Evolutionary conservation across 2,329 filamentous ascomycete species (phyloP), one percentile per base, ranked within the genome.

Genomic region (Drechslerella stenobrocha): DNA sequence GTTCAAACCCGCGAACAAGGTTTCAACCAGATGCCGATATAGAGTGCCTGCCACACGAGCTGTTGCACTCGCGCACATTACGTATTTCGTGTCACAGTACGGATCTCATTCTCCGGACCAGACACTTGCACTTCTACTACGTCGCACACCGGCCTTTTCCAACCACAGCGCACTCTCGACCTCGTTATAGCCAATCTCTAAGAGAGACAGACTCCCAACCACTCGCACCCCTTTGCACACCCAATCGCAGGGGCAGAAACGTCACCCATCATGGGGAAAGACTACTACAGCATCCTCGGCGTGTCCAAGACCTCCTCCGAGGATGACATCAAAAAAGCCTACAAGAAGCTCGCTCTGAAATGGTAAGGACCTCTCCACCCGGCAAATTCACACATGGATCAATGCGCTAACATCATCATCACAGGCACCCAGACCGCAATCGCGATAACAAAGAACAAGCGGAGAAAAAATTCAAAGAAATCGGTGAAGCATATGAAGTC

Each of bases 271-370:
- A 88, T 92, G 79, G 83, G 93, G 69, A 98, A 98, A 79, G 93
- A 98, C 75, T 97, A 96, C 79, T 98, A 98, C 81, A 96, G 96
- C 83, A 96, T 97, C 72, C 84, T 98, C 57, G 88, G 87, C 4
- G 80, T 98, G 7, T 80, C 87, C 60, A 97, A 96, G 81, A 87
- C 90, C 70, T 90, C 90, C 42, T 83, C 83, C 40, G 90, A 95
- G n/a, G 81, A 81, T 63, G 85, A 93, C 55, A 93, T 98, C 80
- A 98, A 98, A 82, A 93, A 91, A 79, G 93, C 92, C 1, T 98
- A 98, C 80, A 86, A 92, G 72, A 96, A 93, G 78, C 82, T 96
- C 74, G 93, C 93, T 59, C 91, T 98, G 72, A 81, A 69, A 69
- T 69, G 64, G 64, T 69, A 69, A 26, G 57, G 15, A 22, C 13